These are phyloP conservation scores for Leptographium radiaticola DNA, from an alignment of 2,329 filamentous ascomycete genomes.

Conservation along the genomic window DNA sequence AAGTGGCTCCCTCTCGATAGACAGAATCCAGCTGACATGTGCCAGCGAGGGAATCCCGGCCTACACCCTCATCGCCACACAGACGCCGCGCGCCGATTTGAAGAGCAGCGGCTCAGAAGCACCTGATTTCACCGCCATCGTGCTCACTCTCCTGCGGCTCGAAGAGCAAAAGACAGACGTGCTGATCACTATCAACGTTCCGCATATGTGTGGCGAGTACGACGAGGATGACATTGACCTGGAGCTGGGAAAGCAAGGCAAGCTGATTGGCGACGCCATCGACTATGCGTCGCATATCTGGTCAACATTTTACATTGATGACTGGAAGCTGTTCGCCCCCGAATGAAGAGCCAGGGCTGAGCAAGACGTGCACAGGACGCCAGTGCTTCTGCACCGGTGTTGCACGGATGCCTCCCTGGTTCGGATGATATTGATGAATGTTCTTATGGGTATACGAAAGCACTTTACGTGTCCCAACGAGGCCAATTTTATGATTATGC, in stretches of 20 bases:
- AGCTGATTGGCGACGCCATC: slow-evolving; percentile 53
- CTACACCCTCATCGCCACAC: slow-evolving; percentile 58
- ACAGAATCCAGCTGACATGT: neutral
- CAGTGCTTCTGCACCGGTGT: too few relatives aligned
- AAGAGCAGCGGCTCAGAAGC: slow-evolving; percentile 24
- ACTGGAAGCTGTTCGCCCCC: slow-evolving; percentile 58
- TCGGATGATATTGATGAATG: too few relatives aligned
- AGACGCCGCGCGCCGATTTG: slow-evolving; percentile 29
- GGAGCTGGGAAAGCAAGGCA: slow-evolving; percentile 50
- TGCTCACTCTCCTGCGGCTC: slow-evolving; percentile 65
- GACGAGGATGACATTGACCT: slow-evolving; percentile 59
- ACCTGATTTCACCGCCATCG: slow-evolving; percentile 58
- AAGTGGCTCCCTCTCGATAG: neutral
- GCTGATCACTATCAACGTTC: slow-evolving; percentile 77
- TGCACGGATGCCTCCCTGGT: too few relatives aligned
- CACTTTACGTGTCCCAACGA: too few relatives aligned
- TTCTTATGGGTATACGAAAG: too few relatives aligned
- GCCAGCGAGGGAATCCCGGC: slow-evolving; percentile 39
- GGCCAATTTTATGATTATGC: too few relatives aligned
- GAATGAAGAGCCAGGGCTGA: slow-evolving; percentile 8
- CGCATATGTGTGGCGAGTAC: slow-evolving; percentile 65
- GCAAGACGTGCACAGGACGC: too few relatives aligned
- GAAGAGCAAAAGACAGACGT: slow-evolving; percentile 67
- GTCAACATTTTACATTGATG: slow-evolving; percentile 62
- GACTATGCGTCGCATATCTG: slow-evolving; percentile 57